Evolutionary conservation across 2,329 filamentous ascomycete species (phyloP).

Genomic region (Colletotrichum spaethianum): DNA sequence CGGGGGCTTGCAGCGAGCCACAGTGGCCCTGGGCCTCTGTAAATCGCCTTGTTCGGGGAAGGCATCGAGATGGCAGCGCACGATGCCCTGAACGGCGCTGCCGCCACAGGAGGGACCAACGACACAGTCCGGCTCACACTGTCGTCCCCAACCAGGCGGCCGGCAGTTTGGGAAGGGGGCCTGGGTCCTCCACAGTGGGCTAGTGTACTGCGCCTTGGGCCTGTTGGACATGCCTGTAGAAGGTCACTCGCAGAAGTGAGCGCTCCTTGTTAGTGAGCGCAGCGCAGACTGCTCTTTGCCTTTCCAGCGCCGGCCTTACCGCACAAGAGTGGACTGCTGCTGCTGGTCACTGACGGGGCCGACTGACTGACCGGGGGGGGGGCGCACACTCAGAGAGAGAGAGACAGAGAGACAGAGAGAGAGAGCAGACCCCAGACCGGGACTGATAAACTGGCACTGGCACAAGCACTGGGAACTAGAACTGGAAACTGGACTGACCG

Average conservation of each 20-base stretch:
- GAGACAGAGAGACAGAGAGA: not conserved
- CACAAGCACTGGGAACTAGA: slow-evolving; percentile 16
- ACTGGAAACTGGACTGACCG: slow-evolving; percentile 28
- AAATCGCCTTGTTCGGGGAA: not conserved
- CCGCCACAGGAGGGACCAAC: not conserved
- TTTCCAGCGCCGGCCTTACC: not conserved
- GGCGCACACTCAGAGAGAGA: not conserved
- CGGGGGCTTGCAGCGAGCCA: too few species aligned
- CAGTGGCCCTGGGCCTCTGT: slow-evolving; percentile 1
- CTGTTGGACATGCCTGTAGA: slow-evolving; percentile 1
- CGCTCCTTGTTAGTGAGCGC: slow-evolving; percentile 20
- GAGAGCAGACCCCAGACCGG: slow-evolving; percentile 7
- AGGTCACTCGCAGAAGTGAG: not conserved
- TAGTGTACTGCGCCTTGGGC: not conserved
- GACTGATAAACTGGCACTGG: slow-evolving; percentile 1
- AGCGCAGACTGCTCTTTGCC: slow-evolving; percentile 12
- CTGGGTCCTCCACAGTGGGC: slow-evolving; percentile 20
- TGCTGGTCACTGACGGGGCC: not conserved
- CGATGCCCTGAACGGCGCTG: not conserved
- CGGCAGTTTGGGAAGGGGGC: slow-evolving; percentile 22
- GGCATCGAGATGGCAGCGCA: not conserved
- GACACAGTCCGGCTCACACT: slow-evolving; percentile 33
- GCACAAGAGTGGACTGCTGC: not conserved
- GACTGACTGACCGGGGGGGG: not conserved
- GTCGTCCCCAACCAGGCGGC: slow-evolving; percentile 12